phyloP scores from a whole-genome alignment of 2,329 filamentous ascomycete genomes.

The Ceratocystis huliohia region DNA sequence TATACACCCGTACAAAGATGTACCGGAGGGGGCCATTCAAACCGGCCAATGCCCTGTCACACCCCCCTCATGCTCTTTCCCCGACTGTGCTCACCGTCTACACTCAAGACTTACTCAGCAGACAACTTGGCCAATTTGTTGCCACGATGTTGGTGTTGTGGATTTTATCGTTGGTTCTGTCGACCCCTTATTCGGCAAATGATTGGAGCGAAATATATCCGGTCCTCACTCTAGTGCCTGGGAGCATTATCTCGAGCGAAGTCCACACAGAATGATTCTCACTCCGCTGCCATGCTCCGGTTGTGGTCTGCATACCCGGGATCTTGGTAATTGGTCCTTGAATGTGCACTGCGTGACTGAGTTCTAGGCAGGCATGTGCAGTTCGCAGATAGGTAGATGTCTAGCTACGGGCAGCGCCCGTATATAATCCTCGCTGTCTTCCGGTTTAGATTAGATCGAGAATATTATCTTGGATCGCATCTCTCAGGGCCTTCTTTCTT shows the following conservation, averaged over 20 bases:
- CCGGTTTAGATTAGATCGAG: not conserved
- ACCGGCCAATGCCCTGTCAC: not conserved
- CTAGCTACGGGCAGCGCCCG: not conserved
- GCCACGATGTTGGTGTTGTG: constrained; percentile 6
- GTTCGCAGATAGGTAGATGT: not conserved
- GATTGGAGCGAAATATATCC: not conserved
- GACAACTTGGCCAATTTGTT: not conserved
- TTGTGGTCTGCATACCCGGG: not conserved
- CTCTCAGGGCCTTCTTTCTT: not conserved
- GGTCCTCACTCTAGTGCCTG: not conserved
- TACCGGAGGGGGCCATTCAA: not conserved
- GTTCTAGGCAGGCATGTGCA: not conserved
- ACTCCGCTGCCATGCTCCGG: not conserved
- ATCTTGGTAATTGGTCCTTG: not conserved
- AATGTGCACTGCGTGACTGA: not conserved
- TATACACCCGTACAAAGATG: not conserved
- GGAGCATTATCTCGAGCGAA: not conserved
- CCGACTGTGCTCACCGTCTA: not conserved
- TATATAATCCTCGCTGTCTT: not conserved
- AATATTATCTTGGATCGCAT: not conserved
- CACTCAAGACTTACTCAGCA: constrained; percentile 1
- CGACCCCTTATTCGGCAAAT: not conserved
- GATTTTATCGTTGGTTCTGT: not conserved
- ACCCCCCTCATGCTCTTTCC: not conserved
- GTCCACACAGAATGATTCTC: not conserved